phyloP scores from a whole-genome alignment of 164 flowering plant species.

The Malania oleifera region DNA sequence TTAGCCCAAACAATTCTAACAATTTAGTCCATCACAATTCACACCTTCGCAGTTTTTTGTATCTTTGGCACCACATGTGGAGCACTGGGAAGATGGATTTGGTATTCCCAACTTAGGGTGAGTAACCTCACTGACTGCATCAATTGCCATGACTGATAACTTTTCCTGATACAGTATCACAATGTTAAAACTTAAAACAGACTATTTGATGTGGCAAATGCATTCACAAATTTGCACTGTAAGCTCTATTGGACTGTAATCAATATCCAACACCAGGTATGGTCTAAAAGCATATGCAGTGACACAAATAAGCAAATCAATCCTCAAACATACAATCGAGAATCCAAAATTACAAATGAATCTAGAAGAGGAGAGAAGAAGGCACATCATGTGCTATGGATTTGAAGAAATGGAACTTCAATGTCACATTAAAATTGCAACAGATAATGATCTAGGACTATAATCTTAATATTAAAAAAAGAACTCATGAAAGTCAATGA shows the following conservation, averaged over 20 bases:
- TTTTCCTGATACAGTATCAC: slow-evolving; percentile 41
- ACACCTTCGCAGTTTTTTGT: slow-evolving; percentile 67
- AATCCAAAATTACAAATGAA: background rate
- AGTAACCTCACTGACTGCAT: slow-evolving; percentile 41
- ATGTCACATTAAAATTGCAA: too few species aligned
- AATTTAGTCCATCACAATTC: background rate
- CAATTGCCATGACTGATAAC: slow-evolving; percentile 35
- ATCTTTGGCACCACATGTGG: slow-evolving; percentile 58
- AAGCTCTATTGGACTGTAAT: background rate
- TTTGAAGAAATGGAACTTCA: too few species aligned
- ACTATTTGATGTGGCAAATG: background rate
- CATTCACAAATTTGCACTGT: background rate
- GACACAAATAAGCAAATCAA: background rate
- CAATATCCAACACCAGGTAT: background rate
- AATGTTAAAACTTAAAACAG: background rate
- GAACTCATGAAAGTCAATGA: too few species aligned
- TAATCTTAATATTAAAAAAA: too few species aligned
- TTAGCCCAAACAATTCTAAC: background rate
- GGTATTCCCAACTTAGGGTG: slow-evolving; percentile 80
- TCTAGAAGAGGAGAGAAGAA: too few species aligned
- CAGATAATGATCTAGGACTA: too few species aligned
- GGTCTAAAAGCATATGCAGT: background rate
- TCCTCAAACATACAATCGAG: background rate
- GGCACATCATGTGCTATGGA: too few species aligned
- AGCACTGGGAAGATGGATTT: slow-evolving; percentile 46